Evolutionary conservation across 129 eudicot species (phyloP).

Genomic region (Scalesia atractyloides): DNA sequence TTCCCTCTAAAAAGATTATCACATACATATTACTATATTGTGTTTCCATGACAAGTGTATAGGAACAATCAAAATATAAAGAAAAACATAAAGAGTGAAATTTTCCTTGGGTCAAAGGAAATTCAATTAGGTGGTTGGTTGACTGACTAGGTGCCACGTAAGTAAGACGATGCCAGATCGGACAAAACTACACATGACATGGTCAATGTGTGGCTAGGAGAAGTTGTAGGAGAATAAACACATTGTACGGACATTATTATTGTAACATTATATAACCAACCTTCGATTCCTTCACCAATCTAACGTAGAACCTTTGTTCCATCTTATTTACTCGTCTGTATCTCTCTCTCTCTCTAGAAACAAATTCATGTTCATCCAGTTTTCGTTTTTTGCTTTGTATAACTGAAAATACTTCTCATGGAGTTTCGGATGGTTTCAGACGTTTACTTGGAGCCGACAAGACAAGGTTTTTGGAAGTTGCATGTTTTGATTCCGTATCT

Average conservation of each 20-base stretch:
- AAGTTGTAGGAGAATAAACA: slow-evolving; percentile 31
- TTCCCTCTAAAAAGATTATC: too few species aligned
- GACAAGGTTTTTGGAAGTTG: slow-evolving; percentile 19
- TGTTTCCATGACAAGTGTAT: too few species aligned
- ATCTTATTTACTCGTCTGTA: slow-evolving; percentile 23
- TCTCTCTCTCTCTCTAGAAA: slow-evolving; percentile 17
- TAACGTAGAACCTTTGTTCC: slow-evolving; percentile 31
- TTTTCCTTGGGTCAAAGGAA: slow-evolving; percentile 19
- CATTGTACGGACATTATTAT: slow-evolving; percentile 39
- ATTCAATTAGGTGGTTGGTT: slow-evolving; percentile 17
- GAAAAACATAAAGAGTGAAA: background rate
- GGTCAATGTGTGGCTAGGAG: slow-evolving; percentile 38
- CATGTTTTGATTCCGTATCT: slow-evolving; percentile 9
- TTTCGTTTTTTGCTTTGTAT: slow-evolving; percentile 8
- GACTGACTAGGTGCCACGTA: slow-evolving; percentile 28
- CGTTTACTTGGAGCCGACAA: slow-evolving; percentile 30
- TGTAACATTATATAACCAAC: slow-evolving; percentile 44
- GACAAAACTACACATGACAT: slow-evolving; percentile 28
- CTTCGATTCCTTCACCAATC: slow-evolving; percentile 30
- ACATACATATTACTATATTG: too few species aligned
- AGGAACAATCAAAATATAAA: background rate
- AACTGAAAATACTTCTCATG: slow-evolving; percentile 25
- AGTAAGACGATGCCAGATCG: slow-evolving; percentile 30
- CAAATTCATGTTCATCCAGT: slow-evolving; percentile 18
- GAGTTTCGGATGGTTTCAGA: slow-evolving; percentile 40